phyloP scores from a whole-genome alignment of 208 protist species.

The Entamoeba dispar region DNA sequence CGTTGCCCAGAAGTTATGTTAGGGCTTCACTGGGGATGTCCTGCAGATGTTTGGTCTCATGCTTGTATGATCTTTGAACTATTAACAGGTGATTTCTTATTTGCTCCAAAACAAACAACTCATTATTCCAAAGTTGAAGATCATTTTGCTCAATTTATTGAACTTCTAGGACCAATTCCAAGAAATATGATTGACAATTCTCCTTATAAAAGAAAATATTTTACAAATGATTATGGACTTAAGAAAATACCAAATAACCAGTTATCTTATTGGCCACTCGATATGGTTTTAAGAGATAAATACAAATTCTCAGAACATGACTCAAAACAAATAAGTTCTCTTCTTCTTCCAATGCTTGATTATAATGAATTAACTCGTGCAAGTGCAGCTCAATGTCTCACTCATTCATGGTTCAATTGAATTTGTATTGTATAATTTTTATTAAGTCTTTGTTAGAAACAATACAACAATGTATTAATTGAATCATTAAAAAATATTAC shows the following conservation, averaged over 20 bases:
- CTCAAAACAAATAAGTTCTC: neutral
- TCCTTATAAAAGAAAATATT: neutral
- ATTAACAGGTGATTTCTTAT: constrained; percentile 42
- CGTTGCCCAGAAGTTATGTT: constrained; percentile 60
- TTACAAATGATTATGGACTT: neutral
- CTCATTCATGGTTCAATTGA: neutral
- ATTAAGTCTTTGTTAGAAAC: neutral
- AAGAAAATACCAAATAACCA: neutral
- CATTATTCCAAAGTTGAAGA: neutral
- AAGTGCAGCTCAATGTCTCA: neutral
- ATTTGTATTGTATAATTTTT: neutral
- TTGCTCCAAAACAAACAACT: constrained; percentile 47
- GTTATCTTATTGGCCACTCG: neutral
- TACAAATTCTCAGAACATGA: neutral
- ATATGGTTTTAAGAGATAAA: neutral
- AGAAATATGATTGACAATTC: neutral
- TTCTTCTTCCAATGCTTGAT: constrained; percentile 13
- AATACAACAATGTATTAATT: no score
- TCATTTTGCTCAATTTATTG: neutral
- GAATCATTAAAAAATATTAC: no score
- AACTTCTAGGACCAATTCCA: neutral
- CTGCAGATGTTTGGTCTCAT: constrained; percentile 14
- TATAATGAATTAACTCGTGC: neutral
- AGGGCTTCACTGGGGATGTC: constrained; percentile 43
- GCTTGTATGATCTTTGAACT: constrained; percentile 18